Conservation (phyloP, 495 filamentous ascomycete genomes). For the Podospora conica region DNA sequence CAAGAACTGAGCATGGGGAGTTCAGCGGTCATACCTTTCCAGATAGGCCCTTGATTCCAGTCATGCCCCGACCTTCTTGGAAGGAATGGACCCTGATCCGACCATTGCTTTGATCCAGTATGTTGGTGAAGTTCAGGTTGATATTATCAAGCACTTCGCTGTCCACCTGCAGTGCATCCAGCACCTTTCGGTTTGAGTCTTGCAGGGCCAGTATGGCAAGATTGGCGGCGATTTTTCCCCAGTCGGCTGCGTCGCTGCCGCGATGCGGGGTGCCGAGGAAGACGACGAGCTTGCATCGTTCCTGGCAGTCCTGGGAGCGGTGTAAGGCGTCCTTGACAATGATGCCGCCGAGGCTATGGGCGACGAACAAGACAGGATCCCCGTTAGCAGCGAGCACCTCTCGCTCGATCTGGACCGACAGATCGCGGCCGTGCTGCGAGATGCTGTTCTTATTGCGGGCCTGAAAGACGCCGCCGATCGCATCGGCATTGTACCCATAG, state of each 20-base stretch:
- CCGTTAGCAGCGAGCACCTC: background rate
- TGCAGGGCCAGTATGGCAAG: background rate
- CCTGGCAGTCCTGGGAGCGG: conserved; percentile 10
- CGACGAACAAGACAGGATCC: conserved; percentile 37
- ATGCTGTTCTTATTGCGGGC: background rate
- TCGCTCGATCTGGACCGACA: background rate
- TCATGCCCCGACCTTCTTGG: conserved; percentile 26
- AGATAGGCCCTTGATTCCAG: conserved; percentile 7
- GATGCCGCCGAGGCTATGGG: conserved; percentile 48
- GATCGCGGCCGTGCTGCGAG: background rate
- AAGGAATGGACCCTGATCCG: conserved; percentile 28
- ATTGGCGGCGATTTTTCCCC: background rate
- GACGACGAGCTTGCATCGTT: background rate
- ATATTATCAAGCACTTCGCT: background rate
- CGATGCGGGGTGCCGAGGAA: background rate
- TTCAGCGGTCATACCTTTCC: background rate
- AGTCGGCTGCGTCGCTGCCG: background rate
- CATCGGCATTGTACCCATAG: background rate
- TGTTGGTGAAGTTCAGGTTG: background rate
- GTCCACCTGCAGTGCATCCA: background rate
- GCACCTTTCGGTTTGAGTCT: background rate
- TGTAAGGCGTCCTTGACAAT: conserved; percentile 42
- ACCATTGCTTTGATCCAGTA: background rate
- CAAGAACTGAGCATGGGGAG: background rate
- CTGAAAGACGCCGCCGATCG: background rate